phyloP scores from a whole-genome alignment of 371 early-diverging fungal species.

The Rhizopus stolonifer region DNA sequence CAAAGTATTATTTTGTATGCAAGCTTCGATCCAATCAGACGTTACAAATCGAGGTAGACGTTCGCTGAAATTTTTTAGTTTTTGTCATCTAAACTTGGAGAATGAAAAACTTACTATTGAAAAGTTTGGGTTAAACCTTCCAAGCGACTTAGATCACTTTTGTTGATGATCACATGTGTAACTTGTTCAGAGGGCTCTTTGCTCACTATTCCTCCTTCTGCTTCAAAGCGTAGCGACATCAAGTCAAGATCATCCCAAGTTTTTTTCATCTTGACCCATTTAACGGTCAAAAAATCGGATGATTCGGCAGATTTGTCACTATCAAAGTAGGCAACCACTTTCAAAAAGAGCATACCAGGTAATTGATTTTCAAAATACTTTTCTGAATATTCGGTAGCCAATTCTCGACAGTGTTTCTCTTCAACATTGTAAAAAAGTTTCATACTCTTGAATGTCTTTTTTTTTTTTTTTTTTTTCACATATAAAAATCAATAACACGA shows the following conservation, averaged over 20 bases:
- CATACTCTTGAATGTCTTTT: not conserved
- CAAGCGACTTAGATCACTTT: constrained; percentile 17
- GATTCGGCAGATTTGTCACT: constrained; percentile 3
- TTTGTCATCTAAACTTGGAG: too few species aligned
- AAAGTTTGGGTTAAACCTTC: constrained; percentile 17
- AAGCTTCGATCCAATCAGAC: constrained; percentile 12
- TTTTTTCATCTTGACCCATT: constrained; percentile 23
- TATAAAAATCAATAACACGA: not conserved
- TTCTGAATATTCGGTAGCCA: constrained; percentile 22
- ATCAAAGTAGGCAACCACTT: constrained; percentile 30
- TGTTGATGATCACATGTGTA: constrained; percentile 38
- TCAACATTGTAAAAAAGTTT: not conserved
- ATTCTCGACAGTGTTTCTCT: not conserved
- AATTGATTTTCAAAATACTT: constrained; percentile 32
- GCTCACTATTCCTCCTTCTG: constrained; percentile 24
- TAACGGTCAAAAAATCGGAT: constrained; percentile 3
- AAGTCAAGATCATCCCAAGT: constrained; percentile 21
- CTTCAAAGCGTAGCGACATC: constrained; percentile 15
- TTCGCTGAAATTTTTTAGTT: not conserved
- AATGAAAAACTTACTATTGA: constrained; percentile 10
- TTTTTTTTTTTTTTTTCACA: not conserved
- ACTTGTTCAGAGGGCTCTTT: constrained; percentile 14
- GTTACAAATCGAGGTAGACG: constrained; percentile 29
- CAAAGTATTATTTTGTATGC: not conserved
- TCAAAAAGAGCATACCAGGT: constrained; percentile 31